Evolutionary conservation across 208 protist species (phyloP), one percentile per base, ranked within the genome.

Genomic region (Crithidia brevicula): DNA sequence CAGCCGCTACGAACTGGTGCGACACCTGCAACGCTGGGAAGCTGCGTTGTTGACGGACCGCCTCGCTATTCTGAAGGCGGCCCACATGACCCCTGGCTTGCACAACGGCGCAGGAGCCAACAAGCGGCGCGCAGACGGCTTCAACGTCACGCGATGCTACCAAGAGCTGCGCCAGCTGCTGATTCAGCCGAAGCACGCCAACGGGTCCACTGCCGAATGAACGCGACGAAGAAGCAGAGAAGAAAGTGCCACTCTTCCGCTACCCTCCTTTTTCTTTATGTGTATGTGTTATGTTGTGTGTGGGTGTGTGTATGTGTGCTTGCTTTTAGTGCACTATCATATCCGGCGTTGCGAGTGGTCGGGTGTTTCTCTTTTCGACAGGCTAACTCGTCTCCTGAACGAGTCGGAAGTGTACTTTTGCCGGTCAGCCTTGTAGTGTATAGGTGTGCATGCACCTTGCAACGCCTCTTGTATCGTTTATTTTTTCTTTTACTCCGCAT

Each of bases 11-110:
- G 73, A 85, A 11, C 64, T 90, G 9, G 68, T 90, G 31, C 74
- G 77, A 9, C 78, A 86, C 46, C 62, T 90, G 18, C 77, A 84
- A 62, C 72, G 67, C 23, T 90, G 84, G 84, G 81, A 81, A 36
- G 47, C 27, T 0, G 60, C 57, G 8, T 53, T 90, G n/a, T 49
- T 75, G 31, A 28, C 34, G 13, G 84, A 85, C 20, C 67, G 74
- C 2, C 46, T 66, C 20, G 60, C 52, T 0, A 64, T 85, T 28
- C 50, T 70, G 40, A 67, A 72, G 45, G 79, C 67, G 18, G 69
- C 70, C 1, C 30, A 62, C 33, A 65, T 76, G 67, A 28, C 34
- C 33, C 49, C 52, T 11, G 58, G 69, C 0, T 53, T 61, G 9
- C 50, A 45, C 61, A 67, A 20, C 25, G 69, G 69, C 3, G 57